phyloP scores from a whole-genome alignment of 139 green algal genomes.

The Micromonas pusilla region DNA sequence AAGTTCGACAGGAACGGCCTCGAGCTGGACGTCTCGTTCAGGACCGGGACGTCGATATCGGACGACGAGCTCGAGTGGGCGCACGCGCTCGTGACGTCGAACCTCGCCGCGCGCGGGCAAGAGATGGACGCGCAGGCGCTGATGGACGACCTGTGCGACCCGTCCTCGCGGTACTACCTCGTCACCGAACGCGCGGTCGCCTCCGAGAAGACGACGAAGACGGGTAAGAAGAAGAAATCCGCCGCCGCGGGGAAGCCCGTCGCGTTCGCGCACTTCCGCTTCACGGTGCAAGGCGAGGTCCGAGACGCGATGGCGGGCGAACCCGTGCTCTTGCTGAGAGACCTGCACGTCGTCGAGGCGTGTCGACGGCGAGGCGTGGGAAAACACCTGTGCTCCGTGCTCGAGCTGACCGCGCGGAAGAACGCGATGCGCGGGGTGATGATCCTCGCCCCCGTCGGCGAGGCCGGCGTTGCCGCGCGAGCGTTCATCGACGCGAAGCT shows the following conservation, averaged over 20 bases:
- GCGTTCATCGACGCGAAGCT: constrained; percentile 2
- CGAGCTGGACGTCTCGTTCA: neutral
- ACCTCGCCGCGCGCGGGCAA: neutral
- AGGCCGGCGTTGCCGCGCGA: neutral
- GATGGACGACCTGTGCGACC: neutral
- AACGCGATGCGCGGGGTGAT: neutral
- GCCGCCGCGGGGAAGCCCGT: neutral
- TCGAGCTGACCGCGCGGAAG: constrained; percentile 2
- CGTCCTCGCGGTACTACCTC: neutral
- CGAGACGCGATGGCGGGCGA: neutral
- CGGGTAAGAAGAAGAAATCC: neutral
- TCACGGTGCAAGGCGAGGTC: neutral
- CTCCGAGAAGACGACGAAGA: neutral
- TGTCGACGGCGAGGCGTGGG: neutral
- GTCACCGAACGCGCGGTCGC: neutral
- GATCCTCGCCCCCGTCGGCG: neutral
- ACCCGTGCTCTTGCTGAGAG: neutral
- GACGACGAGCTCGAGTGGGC: neutral
- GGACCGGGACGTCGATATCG: neutral
- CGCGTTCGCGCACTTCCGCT: neutral
- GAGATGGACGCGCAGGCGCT: neutral
- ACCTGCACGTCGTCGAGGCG: neutral
- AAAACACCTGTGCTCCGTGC: neutral
- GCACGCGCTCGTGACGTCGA: neutral
- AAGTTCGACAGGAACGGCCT: neutral